Evolutionary conservation across 805 yeast genomes (phyloP).

Genomic region (Zygotorulaspora sp.): DNA sequence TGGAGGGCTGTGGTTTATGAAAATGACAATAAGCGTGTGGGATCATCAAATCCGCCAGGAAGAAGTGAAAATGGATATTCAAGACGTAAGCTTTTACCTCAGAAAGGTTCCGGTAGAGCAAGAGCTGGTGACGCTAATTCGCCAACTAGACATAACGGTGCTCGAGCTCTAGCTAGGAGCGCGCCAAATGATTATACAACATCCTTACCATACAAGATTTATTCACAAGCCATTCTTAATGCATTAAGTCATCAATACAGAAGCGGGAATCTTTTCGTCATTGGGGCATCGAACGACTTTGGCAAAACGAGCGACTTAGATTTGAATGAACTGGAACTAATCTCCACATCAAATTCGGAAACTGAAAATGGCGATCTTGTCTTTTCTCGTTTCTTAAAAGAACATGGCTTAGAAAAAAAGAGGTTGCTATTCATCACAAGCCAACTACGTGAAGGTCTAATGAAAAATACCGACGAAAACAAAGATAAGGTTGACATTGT

Average conservation of each 20-base stretch:
- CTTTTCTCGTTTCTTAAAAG: conserved; percentile 44
- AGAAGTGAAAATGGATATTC: conserved; percentile 84
- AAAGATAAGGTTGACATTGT: conserved; percentile 58
- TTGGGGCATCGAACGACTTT: conserved; percentile 48
- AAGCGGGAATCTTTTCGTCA: conserved; percentile 62
- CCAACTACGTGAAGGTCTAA: conserved; percentile 54
- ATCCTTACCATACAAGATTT: conserved; percentile 65
- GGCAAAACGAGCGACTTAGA: conserved; percentile 20
- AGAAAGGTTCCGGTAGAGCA: conserved; percentile 93
- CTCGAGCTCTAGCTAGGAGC: conserved; percentile 79
- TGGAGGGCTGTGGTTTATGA: conserved; percentile 95
- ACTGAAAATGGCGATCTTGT: conserved; percentile 39
- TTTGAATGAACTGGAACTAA: conserved; percentile 24
- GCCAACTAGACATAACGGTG: conserved; percentile 86
- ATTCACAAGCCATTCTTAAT: conserved; percentile 68
- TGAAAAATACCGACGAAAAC: conserved; percentile 50
- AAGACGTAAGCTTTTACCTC: conserved; percentile 75
- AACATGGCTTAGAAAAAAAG: conserved; percentile 44
- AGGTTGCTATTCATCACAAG: conserved; percentile 66
- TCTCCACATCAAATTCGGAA: conserved; percentile 37
- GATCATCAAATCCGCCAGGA: conserved; percentile 81
- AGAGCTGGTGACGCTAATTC: conserved; percentile 95
- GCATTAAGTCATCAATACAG: conserved; percentile 81
- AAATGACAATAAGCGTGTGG: conserved; percentile 83
- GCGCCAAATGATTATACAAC: conserved; percentile 91